phyloP scores from a whole-genome alignment of 148 eudicot species.

The Spergularia bocconei region DNA sequence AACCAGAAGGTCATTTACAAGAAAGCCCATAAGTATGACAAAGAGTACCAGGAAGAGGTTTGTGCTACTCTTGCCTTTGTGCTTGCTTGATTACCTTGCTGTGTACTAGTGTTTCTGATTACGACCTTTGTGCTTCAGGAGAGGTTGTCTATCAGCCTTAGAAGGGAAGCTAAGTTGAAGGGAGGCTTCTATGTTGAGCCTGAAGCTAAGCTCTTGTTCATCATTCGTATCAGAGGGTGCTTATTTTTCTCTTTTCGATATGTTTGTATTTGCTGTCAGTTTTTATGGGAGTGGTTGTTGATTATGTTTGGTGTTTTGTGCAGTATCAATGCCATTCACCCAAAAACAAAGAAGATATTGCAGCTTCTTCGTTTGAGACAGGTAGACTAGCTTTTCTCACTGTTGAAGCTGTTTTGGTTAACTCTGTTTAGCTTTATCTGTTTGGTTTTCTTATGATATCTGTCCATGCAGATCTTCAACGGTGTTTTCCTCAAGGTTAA shows the following conservation, averaged over 20 bases:
- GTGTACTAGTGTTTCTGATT: neutral
- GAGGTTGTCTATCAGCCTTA: slow-evolving; percentile 49
- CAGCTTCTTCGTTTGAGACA: slow-evolving; percentile 81
- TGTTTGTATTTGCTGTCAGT: neutral
- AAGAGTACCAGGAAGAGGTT: slow-evolving; percentile 49
- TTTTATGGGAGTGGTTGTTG: neutral
- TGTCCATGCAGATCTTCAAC: slow-evolving; percentile 62
- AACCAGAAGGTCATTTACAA: slow-evolving; percentile 41
- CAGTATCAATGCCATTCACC: slow-evolving; percentile 86
- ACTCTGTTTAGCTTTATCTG: neutral
- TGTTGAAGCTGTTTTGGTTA: neutral
- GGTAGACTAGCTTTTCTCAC: slow-evolving; percentile 28
- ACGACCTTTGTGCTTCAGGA: slow-evolving; percentile 32
- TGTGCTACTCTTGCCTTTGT: neutral
- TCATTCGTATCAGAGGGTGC: slow-evolving; percentile 72
- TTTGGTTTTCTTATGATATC: neutral
- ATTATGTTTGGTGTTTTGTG: slow-evolving; percentile 4
- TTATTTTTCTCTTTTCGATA: neutral
- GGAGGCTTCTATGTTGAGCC: slow-evolving; percentile 91
- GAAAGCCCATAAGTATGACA: slow-evolving; percentile 38
- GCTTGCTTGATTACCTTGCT: neutral
- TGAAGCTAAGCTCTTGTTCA: slow-evolving; percentile 75
- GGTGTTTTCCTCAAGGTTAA: slow-evolving; percentile 81
- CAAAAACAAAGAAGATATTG: slow-evolving; percentile 63
- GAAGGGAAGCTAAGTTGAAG: slow-evolving; percentile 71